Evolutionary conservation across 495 filamentous ascomycete species (phyloP).

Genomic region (Daldinia childiae): DNA sequence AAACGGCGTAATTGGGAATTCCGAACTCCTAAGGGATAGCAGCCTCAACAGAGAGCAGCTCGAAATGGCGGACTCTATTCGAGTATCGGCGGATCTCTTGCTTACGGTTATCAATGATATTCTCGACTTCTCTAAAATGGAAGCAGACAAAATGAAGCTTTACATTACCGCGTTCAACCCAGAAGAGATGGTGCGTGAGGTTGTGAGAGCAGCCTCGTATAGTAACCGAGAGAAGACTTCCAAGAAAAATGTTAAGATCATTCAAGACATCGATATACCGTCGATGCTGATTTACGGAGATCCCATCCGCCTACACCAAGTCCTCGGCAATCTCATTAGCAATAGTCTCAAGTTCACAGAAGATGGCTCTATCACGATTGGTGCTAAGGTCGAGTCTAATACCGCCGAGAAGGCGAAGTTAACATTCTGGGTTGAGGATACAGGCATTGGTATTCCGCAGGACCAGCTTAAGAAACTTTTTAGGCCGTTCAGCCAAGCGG

Average conservation of each 20-base stretch:
- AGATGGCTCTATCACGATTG: constrained; percentile 82
- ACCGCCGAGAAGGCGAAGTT: constrained; percentile 73
- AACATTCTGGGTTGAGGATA: constrained; percentile 88
- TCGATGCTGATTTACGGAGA: constrained; percentile 87
- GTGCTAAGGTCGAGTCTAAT: constrained; percentile 74
- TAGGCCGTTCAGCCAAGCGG: constrained; percentile 89
- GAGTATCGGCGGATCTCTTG: constrained; percentile 87
- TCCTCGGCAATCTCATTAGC: constrained; percentile 90
- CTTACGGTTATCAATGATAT: constrained; percentile 97
- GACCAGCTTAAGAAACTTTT: constrained; percentile 86
- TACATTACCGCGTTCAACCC: constrained; percentile 86
- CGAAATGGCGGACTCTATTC: constrained; percentile 90
- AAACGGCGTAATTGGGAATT: constrained; percentile 90
- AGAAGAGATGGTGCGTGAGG: constrained; percentile 85
- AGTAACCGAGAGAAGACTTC: constrained; percentile 80
- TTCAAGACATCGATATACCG: constrained; percentile 80
- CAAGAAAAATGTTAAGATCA: constrained; percentile 64
- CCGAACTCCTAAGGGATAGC: constrained; percentile 83
- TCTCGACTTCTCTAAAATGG: constrained; percentile 90
- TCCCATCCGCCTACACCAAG: constrained; percentile 89
- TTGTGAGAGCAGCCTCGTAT: constrained; percentile 84
- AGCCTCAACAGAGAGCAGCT: constrained; percentile 81
- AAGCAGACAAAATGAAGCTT: constrained; percentile 95
- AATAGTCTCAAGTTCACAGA: constrained; percentile 96
- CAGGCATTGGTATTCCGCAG: constrained; percentile 86